These are phyloP conservation scores for Bjerkandera adusta DNA, from an alignment of 1,284 basidiomycete species.

Conservation along the genomic window DNA sequence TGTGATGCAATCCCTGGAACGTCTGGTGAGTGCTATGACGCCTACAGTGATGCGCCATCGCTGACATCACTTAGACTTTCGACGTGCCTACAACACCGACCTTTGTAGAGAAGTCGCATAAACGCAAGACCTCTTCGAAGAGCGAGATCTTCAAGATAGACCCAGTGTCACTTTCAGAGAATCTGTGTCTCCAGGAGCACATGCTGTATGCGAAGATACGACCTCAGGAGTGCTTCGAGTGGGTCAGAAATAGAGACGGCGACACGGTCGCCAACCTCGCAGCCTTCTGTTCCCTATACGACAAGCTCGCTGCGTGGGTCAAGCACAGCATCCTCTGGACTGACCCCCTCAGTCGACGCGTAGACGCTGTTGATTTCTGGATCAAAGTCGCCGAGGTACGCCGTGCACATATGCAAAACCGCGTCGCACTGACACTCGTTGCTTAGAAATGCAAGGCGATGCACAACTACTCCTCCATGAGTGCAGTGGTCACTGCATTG, in stretches of 20 bases:
- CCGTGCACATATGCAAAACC: not conserved
- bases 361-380: constrained; percentile 68
- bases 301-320: constrained; percentile 64
- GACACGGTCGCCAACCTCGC: constrained; percentile 41
- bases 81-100: constrained; percentile 22
- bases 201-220: constrained; percentile 56
- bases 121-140: constrained; percentile 44
- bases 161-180: constrained; percentile 57
- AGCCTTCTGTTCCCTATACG: constrained; percentile 59
- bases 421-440: constrained; percentile 6
- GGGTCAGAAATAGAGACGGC: constrained; percentile 41
- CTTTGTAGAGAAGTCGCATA: constrained; percentile 25
- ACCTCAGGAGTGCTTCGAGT: constrained; percentile 59
- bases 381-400: constrained; percentile 74
- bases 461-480: constrained; percentile 69
- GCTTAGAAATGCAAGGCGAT: constrained; percentile 60
- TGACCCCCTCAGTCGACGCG: constrained; percentile 49
- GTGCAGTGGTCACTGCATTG: constrained; percentile 62
- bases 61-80: constrained; percentile 20
- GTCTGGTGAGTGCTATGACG: constrained; percentile 44
- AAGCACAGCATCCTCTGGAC: constrained; percentile 56
- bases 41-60: not conserved
- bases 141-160: constrained; percentile 55
- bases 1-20: constrained; percentile 52
- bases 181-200: constrained; percentile 59